Base-by-base conservation (phyloP, 2,329 filamentous ascomycete species). In the Penicillium freii region DNA sequence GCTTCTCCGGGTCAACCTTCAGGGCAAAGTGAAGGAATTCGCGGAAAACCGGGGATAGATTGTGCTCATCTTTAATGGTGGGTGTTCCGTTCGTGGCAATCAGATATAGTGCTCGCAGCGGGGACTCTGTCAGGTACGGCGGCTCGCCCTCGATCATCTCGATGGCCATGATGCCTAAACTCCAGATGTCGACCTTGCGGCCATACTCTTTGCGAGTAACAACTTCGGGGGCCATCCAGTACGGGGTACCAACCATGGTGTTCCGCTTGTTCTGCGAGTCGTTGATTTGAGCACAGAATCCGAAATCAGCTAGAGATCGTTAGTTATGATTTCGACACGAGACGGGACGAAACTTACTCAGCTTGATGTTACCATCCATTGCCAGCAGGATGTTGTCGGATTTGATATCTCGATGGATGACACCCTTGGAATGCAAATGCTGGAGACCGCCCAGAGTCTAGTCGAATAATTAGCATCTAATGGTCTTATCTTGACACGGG, bases 111-210 rank as follows among this genome's bases (percentile, higher is more conserved):
- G 94, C 94, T 59, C 93, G 87, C 25, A 99, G 82, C 5, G 94
- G 94, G 38, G 91, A 95, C 75, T 99, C 94, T 39, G 92, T 97
- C 58, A 99, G 82, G 73, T 97, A 99, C 25, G 94, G 94, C 13
- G 94, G 94, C 75, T 97, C 94, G 73, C 93, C 94, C 78, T 97
- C 94, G 64, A 99, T 96, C 94, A 99, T 99, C 77, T 99, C 94
- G 69, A 99, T 97, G 8, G 94, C 92, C 94, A 99, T 97, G 78
- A 99, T 99, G 58, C 94, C 94, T 44, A 99, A 80, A 58, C 91
- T 96, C 94, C 94, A 99, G 66, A 99, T 97, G 71, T 99, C 94
- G 54, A 99, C 93, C 77, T 97, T 99, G 62, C 93, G 89, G 64
- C 94, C 94, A 76, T 99, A 99, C 77, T 97, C 94, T 75, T 97